phyloP scores from a whole-genome alignment of 2,329 filamentous ascomycete genomes.

The Pseudogymnoascus sp. region DNA sequence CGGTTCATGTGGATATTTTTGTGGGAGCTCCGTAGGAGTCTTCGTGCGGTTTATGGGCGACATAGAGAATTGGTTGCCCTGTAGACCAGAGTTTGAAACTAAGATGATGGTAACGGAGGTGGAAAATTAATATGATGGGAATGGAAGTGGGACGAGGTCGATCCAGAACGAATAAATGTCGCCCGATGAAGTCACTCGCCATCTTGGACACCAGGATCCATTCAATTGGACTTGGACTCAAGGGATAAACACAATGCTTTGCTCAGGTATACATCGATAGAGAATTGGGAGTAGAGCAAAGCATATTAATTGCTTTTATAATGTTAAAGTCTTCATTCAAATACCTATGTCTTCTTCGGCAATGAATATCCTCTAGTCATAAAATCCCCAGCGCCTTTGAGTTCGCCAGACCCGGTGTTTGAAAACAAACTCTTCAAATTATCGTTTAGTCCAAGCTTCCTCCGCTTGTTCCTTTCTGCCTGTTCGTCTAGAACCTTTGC shows the following conservation, averaged over 20 bases:
- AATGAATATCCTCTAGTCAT: conserved; percentile 51
- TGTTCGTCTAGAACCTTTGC: conserved; percentile 83
- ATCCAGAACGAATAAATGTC: not conserved
- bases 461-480: conserved; percentile 68
- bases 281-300: not conserved
- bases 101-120: not conserved
- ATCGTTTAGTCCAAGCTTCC: conserved; percentile 56
- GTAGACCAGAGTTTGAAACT: not conserved
- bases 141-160: not conserved
- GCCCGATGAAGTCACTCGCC: too few relatives aligned
- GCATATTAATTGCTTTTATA: not conserved
- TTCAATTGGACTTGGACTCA: too few relatives aligned
- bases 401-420: conserved; percentile 34
- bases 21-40: not conserved
- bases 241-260: not conserved
- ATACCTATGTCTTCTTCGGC: conserved; percentile 33
- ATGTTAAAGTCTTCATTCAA: not conserved
- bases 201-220: too few relatives aligned
- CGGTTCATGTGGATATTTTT: not conserved
- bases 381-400: conserved; percentile 38
- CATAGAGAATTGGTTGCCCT: not conserved
- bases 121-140: too few relatives aligned
- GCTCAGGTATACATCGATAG: not conserved
- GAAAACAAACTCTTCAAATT: conserved; percentile 48
- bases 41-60: not conserved